Evolutionary conservation across 306 rosid genomes (phyloP).

Genomic region (Corylus americana): DNA sequence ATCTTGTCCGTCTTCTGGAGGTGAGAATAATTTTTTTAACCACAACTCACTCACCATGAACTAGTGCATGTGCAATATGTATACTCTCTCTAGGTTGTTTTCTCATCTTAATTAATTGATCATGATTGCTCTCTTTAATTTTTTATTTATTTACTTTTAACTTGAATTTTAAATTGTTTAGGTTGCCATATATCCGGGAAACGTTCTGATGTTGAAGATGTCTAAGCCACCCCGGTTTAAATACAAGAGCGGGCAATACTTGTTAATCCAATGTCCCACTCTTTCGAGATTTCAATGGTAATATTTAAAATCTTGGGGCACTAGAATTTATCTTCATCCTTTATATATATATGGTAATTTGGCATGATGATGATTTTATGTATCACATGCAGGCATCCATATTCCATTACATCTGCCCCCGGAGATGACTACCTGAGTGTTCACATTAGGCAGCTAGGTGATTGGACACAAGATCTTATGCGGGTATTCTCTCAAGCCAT

Average conservation of each 20-base stretch:
- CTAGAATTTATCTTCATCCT: not conserved
- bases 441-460: slow-evolving; percentile 98
- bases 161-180: slow-evolving; percentile 26
- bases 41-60: not conserved
- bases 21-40: slow-evolving; percentile 35
- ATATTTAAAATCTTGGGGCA: too few relatives aligned
- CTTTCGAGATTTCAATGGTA: slow-evolving; percentile 97
- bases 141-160: not conserved
- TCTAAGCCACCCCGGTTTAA: slow-evolving; percentile 89
- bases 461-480: slow-evolving; percentile 97
- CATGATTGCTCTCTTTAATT: not conserved
- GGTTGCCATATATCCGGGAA: slow-evolving; percentile 99
- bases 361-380: slow-evolving; percentile 16
- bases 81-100: not conserved
- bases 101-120: not conserved
- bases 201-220: slow-evolving; percentile 93
- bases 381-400: slow-evolving; percentile 81
- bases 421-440: slow-evolving; percentile 96
- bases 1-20: slow-evolving; percentile 75
- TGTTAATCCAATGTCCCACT: slow-evolving; percentile 98
- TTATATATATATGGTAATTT: not conserved
- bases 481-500: slow-evolving; percentile 85
- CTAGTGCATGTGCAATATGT: not conserved
- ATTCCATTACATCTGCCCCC: slow-evolving; percentile 98
- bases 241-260: slow-evolving; percentile 96